Percentiles rank a stretch among this genome's conserved stretches.
phyloP scores from a whole-genome alignment of 768 basidiomycete species.

The Boletus rubroflammeus region DNA sequence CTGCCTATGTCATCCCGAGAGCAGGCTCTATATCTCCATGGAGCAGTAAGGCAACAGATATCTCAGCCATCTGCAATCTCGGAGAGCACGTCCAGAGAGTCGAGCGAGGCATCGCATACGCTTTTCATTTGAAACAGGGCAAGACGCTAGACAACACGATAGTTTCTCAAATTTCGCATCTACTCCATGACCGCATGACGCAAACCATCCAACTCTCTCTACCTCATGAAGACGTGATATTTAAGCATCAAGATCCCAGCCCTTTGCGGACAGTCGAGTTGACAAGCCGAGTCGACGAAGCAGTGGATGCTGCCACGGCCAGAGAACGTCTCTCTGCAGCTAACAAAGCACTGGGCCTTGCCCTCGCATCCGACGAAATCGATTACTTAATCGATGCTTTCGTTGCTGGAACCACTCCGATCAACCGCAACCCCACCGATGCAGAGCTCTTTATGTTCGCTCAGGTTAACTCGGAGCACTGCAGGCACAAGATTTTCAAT shows the following conservation, averaged over 20 bases:
- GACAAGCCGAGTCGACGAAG: constrained; percentile 22
- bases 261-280: constrained; percentile 74
- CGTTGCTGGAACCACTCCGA: constrained; percentile 60
- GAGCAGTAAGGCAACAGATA: constrained; percentile 99
- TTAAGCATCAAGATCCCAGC: constrained; percentile 57
- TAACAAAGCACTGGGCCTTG: constrained; percentile 85
- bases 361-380: constrained; percentile 85
- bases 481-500: constrained; percentile 99
- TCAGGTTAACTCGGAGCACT: constrained; percentile 99
- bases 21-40: constrained; percentile 94
- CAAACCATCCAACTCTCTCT: constrained; percentile 61
- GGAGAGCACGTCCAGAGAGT: constrained; percentile 68
- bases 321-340: constrained; percentile 65
- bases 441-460: constrained; percentile 99
- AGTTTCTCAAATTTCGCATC: constrained; percentile 54
- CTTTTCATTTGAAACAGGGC: constrained; percentile 47
- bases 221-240: constrained; percentile 58
- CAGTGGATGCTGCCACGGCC: constrained; percentile 39
- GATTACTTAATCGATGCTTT: constrained; percentile 90
- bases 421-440: constrained; percentile 87
- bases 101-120: constrained; percentile 78
- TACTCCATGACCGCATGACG: constrained; percentile 96
- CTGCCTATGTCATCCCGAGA: constrained; percentile 76
- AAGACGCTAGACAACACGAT: constrained; percentile 42
- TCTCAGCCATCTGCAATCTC: constrained; percentile 83